phyloP scores from a whole-genome alignment of 192 early-diverging fungal species.

The Coemansia sp. region DNA sequence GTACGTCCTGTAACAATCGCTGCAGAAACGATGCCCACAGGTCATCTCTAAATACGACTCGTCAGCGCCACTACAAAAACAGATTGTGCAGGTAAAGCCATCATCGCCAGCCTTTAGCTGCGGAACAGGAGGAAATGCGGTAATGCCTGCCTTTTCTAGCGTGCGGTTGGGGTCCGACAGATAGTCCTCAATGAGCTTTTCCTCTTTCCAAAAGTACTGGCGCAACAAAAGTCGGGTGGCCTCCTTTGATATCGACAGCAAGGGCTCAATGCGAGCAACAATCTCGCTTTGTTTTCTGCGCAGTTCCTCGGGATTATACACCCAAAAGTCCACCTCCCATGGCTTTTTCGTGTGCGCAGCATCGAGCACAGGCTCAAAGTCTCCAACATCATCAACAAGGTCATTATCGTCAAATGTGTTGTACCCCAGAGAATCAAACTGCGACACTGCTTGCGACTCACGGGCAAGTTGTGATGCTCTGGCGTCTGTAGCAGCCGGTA shows the following conservation, averaged over 20 bases:
- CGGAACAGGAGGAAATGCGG: conserved; percentile 13
- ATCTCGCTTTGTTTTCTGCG: conserved; percentile 36
- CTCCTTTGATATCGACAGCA: conserved; percentile 39
- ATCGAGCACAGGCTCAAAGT: conserved; percentile 32
- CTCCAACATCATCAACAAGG: conserved; percentile 23
- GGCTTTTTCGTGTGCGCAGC: conserved; percentile 21
- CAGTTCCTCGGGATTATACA: conserved; percentile 28
- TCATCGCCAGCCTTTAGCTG: conserved; percentile 26
- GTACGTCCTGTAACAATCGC: conserved; percentile 83
- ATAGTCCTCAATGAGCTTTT: conserved; percentile 47
- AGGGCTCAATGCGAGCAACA: conserved; percentile 30
- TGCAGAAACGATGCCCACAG: conserved; percentile 90
- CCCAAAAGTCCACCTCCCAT: conserved; percentile 49
- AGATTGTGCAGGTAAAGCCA: conserved; percentile 86
- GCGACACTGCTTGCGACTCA: conserved; percentile 16
- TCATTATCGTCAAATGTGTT: conserved; percentile 25
- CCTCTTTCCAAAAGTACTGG: conserved; percentile 49
- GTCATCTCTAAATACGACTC: conserved; percentile 64
- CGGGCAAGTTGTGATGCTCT: conserved; percentile 10
- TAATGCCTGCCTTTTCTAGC: conserved; percentile 33
- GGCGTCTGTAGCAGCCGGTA: background rate
- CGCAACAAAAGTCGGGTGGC: conserved; percentile 44
- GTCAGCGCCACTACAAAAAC: conserved; percentile 63
- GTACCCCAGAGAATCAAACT: conserved; percentile 24
- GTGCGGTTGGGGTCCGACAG: conserved; percentile 37